Percentiles rank a stretch among this genome's conserved stretches.
phyloP scores from a whole-genome alignment of 306 rosid genomes.

The Vigna radiata region DNA sequence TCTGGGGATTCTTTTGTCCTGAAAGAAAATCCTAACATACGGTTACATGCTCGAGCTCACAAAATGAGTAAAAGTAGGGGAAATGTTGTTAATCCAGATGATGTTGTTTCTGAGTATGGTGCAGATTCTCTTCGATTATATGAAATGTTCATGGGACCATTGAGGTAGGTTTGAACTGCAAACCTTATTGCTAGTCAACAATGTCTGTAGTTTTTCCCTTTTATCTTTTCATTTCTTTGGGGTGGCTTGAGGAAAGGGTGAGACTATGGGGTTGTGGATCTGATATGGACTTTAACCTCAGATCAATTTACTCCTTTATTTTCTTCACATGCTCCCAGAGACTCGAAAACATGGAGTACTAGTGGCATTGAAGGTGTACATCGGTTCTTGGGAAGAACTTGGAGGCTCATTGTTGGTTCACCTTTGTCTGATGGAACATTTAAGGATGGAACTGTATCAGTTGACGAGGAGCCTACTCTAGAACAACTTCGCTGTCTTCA shows the following conservation, averaged over 20 bases:
- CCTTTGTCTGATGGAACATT: constrained; percentile 83
- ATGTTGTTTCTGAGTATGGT: constrained; percentile 90
- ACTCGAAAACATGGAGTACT: constrained; percentile 91
- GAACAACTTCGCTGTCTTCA: constrained; percentile 91
- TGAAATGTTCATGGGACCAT: constrained; percentile 99
- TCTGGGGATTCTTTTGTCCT: constrained; percentile 86
- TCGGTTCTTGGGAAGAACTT: constrained; percentile 92
- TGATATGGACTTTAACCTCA: constrained; percentile 37
- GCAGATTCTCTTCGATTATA: constrained; percentile 97
- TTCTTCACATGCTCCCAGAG: constrained; percentile 58
- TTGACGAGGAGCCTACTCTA: constrained; percentile 76
- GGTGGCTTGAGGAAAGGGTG: constrained; percentile 1
- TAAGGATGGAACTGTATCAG: constrained; percentile 76
- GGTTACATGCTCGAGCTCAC: constrained; percentile 83
- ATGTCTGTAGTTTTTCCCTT: background rate
- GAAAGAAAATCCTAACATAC: constrained; percentile 80
- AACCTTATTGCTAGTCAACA: constrained; percentile 19
- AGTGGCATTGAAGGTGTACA: constrained; percentile 96
- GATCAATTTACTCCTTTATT: constrained; percentile 33
- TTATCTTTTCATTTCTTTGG: constrained; percentile 31
- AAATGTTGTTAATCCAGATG: constrained; percentile 95
- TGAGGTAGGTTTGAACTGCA: constrained; percentile 63
- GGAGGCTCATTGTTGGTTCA: constrained; percentile 90
- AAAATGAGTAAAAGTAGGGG: constrained; percentile 99
- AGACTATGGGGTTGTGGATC: constrained; percentile 24